Conservation (phyloP, 129 eudicot species). For the Ambrosia trifida region DNA sequence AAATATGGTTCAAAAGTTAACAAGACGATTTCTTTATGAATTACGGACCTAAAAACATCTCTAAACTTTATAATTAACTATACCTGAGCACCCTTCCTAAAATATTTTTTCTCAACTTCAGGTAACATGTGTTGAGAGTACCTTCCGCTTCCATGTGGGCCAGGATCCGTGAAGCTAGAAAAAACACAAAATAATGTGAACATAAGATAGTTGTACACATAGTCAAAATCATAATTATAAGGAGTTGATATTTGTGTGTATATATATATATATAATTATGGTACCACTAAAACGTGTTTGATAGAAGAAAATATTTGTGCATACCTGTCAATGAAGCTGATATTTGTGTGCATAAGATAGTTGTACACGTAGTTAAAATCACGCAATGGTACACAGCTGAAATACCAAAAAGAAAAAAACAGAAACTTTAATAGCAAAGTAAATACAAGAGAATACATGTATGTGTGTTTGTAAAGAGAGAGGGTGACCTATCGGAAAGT, state of each 20-base stretch:
- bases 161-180: conserved; percentile 89
- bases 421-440: conserved; percentile 2
- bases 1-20: neutral
- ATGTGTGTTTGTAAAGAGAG: neutral
- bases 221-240: too few relatives aligned
- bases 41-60: neutral
- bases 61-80: conserved; percentile 3
- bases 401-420: conserved; percentile 21
- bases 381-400: conserved; percentile 86
- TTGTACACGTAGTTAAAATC: conserved; percentile 81
- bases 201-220: neutral
- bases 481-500: conserved; percentile 88
- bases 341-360: conserved; percentile 87
- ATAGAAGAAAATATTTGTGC: too few relatives aligned
- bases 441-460: neutral
- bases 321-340: conserved; percentile 93
- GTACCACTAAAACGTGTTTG: too few relatives aligned
- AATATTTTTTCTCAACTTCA: conserved; percentile 78
- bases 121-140: conserved; percentile 89
- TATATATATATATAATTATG: too few relatives aligned
- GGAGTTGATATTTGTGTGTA: too few relatives aligned
- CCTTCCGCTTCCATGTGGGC: conserved; percentile 96
- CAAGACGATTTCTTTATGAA: neutral
- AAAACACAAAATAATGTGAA: conserved; percentile 15
- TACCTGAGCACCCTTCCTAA: conserved; percentile 98